Conservation (phyloP, 257 asterid genomes). For the Nemophila menziesii region DNA sequence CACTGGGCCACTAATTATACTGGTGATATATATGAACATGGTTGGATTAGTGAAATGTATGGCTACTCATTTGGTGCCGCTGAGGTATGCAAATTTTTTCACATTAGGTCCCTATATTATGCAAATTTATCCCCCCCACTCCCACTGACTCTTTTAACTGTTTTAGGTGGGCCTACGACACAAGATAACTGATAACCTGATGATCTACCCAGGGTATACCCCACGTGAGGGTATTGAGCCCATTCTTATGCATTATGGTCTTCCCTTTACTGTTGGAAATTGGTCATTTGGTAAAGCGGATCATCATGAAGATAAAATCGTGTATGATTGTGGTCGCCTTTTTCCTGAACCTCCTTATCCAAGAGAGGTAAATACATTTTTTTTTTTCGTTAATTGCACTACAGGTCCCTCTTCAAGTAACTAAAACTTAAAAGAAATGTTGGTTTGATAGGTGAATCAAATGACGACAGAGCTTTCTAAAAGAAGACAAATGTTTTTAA, state of each 20-base stretch:
- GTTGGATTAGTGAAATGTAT: slow-evolving; percentile 99
- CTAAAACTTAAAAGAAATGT: not conserved
- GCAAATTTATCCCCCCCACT: not conserved
- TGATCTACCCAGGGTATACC: slow-evolving; percentile 93
- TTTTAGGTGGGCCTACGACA: slow-evolving; percentile 90
- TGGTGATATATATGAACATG: slow-evolving; percentile 78
- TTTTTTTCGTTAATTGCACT: not conserved
- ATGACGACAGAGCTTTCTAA: slow-evolving; percentile 51
- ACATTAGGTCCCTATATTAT: slow-evolving; percentile 1
- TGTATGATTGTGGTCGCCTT: slow-evolving; percentile 78
- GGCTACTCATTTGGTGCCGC: slow-evolving; percentile 99
- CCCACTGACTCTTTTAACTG: slow-evolving; percentile 17
- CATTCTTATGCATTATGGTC: slow-evolving; percentile 89
- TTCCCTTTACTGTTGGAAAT: slow-evolving; percentile 79
- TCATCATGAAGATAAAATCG: slow-evolving; percentile 80
- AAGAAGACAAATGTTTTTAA: slow-evolving; percentile 56
- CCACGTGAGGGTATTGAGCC: slow-evolving; percentile 89
- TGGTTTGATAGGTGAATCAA: slow-evolving; percentile 43
- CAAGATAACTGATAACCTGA: slow-evolving; percentile 75
- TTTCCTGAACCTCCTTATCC: slow-evolving; percentile 99
- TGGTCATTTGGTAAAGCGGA: slow-evolving; percentile 87
- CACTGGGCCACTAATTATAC: slow-evolving; percentile 88
- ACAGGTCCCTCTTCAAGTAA: too few relatives aligned
- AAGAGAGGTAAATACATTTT: slow-evolving; percentile 51
- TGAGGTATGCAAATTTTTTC: slow-evolving; percentile 36